Conservation (phyloP, 768 basidiomycete species). For the Amyloporia xantha region DNA sequence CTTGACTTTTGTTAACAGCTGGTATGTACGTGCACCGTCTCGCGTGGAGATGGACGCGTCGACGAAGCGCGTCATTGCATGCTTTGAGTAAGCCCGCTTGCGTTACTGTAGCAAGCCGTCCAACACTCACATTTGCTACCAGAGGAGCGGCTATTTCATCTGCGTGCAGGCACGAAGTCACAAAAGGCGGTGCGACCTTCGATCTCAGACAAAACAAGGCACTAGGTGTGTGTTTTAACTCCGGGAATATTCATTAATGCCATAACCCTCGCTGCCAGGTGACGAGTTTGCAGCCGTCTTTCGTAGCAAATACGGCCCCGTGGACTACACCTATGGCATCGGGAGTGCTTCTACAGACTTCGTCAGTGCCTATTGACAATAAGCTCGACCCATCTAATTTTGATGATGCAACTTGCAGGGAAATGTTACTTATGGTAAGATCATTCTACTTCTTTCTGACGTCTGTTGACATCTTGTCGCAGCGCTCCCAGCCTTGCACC, state of each 20-base stretch:
- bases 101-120: not conserved
- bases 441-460: not conserved
- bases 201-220: conserved; percentile 67
- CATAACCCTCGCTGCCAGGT: conserved; percentile 31
- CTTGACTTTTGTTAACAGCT: conserved; percentile 31
- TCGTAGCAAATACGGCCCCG: conserved; percentile 50
- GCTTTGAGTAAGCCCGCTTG: conserved; percentile 52
- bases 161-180: conserved; percentile 47
- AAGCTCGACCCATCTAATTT: too few species aligned
- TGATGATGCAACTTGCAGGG: conserved; percentile 47
- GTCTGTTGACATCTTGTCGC: not conserved
- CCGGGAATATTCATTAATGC: not conserved
- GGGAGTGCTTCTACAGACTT: conserved; percentile 76
- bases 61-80: conserved; percentile 54
- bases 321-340: conserved; percentile 65
- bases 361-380: conserved; percentile 48
- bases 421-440: conserved; percentile 66
- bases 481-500: conserved; percentile 66
- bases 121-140: not conserved
- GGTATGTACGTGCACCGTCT: conserved; percentile 68
- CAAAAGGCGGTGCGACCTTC: conserved; percentile 27
- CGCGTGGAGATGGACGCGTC: conserved; percentile 53
- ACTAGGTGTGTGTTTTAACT: conserved; percentile 52
- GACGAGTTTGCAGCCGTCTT: conserved; percentile 58
- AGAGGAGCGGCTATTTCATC: conserved; percentile 68